Percentiles rank a stretch among this genome's conserved stretches.
Evolutionary conservation across 2,329 filamentous ascomycete species (phyloP).

Genomic region (Orbilia oligospora): DNA sequence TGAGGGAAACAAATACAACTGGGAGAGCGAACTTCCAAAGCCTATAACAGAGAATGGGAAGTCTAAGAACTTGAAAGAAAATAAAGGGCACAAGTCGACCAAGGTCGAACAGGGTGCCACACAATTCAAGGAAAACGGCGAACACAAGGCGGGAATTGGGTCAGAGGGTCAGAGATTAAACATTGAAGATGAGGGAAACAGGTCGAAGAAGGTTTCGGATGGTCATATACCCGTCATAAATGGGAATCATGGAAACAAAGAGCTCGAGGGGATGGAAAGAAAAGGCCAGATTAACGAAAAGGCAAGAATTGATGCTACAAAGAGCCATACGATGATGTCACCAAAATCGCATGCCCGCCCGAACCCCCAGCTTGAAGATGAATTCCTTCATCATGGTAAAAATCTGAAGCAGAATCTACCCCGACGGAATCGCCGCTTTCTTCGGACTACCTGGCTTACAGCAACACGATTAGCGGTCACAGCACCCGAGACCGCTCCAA

Average conservation of each 20-base stretch:
- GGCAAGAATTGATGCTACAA: background rate
- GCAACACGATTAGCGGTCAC: constrained; percentile 5
- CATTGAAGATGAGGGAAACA: background rate
- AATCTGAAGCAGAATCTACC: constrained; percentile 20
- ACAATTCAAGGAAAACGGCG: no score
- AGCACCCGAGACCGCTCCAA: background rate
- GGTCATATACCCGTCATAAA: constrained; percentile 11
- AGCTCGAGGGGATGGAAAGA: background rate
- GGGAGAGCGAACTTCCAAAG: background rate
- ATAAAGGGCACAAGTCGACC: background rate
- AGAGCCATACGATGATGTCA: background rate
- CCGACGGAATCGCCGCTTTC: background rate
- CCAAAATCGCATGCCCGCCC: background rate
- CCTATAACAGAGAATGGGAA: background rate
- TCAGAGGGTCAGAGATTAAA: background rate
- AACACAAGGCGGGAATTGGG: background rate
- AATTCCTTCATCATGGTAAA: constrained; percentile 17
- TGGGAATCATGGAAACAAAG: constrained; percentile 13
- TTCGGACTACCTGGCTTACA: constrained; percentile 6
- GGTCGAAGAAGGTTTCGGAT: background rate
- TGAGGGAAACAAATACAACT: background rate
- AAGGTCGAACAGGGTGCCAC: background rate
- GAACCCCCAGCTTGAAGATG: background rate
- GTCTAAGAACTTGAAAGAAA: background rate
- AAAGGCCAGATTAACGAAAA: background rate